These are phyloP conservation scores for Pythium insidiosum DNA, from an alignment of 352 stramenopile genomes.

Conservation along the genomic window DNA sequence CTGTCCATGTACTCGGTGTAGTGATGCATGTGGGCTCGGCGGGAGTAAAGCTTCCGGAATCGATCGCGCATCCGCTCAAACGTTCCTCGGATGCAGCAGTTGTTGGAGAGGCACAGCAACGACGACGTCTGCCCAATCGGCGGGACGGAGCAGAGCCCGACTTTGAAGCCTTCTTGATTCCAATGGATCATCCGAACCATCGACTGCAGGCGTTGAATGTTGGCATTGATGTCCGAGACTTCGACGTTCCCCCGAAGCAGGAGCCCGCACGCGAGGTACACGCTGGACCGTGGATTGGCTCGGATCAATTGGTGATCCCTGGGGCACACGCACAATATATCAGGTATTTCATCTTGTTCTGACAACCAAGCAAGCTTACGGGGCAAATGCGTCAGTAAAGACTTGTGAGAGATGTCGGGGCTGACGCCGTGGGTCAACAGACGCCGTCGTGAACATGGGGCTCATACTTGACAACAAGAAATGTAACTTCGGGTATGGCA, in stretches of 20 bases:
- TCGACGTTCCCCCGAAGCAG: conserved; percentile 81
- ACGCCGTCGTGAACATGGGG: conserved; percentile 45
- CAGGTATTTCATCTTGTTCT: too few relatives aligned
- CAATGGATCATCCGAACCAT: conserved; percentile 86
- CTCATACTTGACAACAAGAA: conserved; percentile 93
- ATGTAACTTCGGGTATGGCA: conserved; percentile 98
- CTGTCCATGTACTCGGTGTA: conserved; percentile 82
- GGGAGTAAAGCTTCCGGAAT: conserved; percentile 76
- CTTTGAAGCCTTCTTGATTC: conserved; percentile 90
- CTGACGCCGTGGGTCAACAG: conserved; percentile 36
- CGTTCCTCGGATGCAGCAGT: conserved; percentile 80
- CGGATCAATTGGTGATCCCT: conserved; percentile 76
- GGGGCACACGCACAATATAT: conserved; percentile 1
- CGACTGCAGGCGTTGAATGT: conserved; percentile 74
- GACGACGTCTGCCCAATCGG: conserved; percentile 50
- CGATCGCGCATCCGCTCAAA: conserved; percentile 67
- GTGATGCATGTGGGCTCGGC: conserved; percentile 81
- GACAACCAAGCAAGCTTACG: too few relatives aligned
- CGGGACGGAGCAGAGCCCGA: conserved; percentile 63
- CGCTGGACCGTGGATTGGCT: conserved; percentile 53
- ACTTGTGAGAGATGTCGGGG: conserved; percentile 49
- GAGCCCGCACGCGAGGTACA: conserved; percentile 82
- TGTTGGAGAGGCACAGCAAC: conserved; percentile 83
- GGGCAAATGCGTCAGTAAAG: conserved; percentile 58
- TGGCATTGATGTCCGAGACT: conserved; percentile 84